Base-by-base conservation (phyloP, 2,329 filamentous ascomycete species). In the Aplosporella prunicola region DNA sequence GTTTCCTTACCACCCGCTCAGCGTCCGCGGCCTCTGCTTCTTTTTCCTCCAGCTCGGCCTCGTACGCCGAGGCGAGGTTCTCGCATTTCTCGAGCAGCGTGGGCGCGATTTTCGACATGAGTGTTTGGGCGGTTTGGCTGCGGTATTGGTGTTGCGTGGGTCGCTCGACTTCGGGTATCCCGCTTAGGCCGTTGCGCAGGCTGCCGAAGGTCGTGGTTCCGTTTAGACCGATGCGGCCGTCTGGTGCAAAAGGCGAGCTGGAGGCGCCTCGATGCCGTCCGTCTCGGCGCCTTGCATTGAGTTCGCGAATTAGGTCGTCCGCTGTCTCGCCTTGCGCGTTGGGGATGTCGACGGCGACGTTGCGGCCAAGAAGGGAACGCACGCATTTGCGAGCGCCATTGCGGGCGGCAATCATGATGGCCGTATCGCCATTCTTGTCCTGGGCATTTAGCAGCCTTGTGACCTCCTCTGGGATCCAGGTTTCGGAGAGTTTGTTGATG, bases 351-450 rank as follows among this genome's bases (percentile, higher is more conserved):
- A 86, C 82, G 3, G 80, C 77, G 3, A 88, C 88, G 43, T 88
- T 86, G 34, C 89, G 80, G 22, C 56, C 88, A 60, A 66, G 86
- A 60, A 66, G 79, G 69, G 63, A 65, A 32, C 72, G 68, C n/a
- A 77, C 74, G 35, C 76, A 68, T 43, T 91, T 82, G 39, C 94
- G 80, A 47, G 88, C 93, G 50, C 75, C 76, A 43, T 96, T 94
- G 29, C 87, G 79, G 13, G 89, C 86, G 39, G 87, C 85, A 40
- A 85, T 80, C 52, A 87, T 79, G 8, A 89, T 86, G 1, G 91
- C 88, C 0, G 91, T 96, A 56, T 98, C 93, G 26, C 89, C 89
- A 26, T 87, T 80, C 18, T 79, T 68, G 57, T 98, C 89, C 52
- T 87, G 83, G 7, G 78, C 72, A 50, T 94, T 86, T 9, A 98